A percentile compares a stretch with the other conserved stretches of the same genome.
These are phyloP conservation scores for Blumeriella jaapii DNA, from an alignment of 2,329 filamentous ascomycete species.

Conservation along the genomic window DNA sequence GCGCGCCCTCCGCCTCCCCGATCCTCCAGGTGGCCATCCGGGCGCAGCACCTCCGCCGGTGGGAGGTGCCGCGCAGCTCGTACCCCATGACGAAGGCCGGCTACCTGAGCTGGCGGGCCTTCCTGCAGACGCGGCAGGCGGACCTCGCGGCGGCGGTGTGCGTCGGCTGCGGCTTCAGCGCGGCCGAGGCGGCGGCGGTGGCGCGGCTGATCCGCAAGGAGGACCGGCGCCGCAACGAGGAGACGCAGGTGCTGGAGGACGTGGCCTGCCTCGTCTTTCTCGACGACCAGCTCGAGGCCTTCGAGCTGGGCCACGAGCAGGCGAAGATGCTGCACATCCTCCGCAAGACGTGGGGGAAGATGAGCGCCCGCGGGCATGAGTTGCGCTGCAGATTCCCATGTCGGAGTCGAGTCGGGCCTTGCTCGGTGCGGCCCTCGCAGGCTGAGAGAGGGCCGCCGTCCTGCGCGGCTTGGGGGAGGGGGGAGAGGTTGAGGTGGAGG, in stretches of 20 bases:
- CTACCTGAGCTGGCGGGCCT: slow-evolving; percentile 70
- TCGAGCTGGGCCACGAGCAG: slow-evolving; percentile 62
- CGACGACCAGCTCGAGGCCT: slow-evolving; percentile 75
- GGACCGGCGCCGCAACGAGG: slow-evolving; percentile 49
- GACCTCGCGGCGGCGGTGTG: slow-evolving; percentile 46
- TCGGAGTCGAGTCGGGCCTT: slow-evolving; percentile 49
- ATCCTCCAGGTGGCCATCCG: slow-evolving; percentile 64
- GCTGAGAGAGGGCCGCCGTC: slow-evolving; percentile 11
- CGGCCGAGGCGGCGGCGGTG: slow-evolving; percentile 47
- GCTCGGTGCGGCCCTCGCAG: slow-evolving; percentile 50
- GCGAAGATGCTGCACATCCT: slow-evolving; percentile 64
- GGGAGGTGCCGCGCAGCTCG: slow-evolving; percentile 65
- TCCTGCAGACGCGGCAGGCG: slow-evolving; percentile 61
- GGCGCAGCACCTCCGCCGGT: slow-evolving; percentile 73
- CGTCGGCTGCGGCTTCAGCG: slow-evolving; percentile 27
- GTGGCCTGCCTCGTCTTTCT: slow-evolving; percentile 80
- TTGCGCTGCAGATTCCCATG: slow-evolving; percentile 56
- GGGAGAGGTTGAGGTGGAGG: too few species aligned
- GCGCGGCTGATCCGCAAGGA: slow-evolving; percentile 71
- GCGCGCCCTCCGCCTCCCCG: slow-evolving; percentile 50
- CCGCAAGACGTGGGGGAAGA: slow-evolving; percentile 66
- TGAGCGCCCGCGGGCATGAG: slow-evolving; percentile 49
- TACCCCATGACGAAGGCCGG: slow-evolving; percentile 67
- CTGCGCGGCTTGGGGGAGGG: too few species aligned
- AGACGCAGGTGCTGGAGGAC: slow-evolving; percentile 71